Conservation (phyloP, 2,329 filamentous ascomycete genomes). For the Ophiostoma novo-ulmi region DNA sequence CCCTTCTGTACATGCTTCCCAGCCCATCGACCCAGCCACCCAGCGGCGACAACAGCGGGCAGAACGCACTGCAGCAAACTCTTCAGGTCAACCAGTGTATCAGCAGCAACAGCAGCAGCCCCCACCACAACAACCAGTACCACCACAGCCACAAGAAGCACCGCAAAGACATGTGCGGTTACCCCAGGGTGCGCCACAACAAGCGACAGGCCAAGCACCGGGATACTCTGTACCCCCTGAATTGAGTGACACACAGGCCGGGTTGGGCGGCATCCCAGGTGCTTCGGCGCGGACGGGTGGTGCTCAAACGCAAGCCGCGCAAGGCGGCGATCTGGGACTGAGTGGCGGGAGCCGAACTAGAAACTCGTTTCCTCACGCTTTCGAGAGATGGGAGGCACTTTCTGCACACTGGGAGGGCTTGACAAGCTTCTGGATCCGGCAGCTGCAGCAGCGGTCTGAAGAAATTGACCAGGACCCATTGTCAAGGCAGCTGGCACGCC, state of each 20-base stretch:
- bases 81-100: constrained; percentile 22
- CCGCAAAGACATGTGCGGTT: constrained; percentile 21
- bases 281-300: constrained; percentile 1
- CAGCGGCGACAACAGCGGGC: constrained; percentile 36
- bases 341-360: constrained; percentile 41
- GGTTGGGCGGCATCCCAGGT: neutral
- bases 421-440: constrained; percentile 94
- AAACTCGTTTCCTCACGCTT: constrained; percentile 88
- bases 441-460: constrained; percentile 82
- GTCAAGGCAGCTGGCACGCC: constrained; percentile 80
- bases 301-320: constrained; percentile 18
- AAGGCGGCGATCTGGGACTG: constrained; percentile 33
- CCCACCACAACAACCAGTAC: constrained; percentile 23
- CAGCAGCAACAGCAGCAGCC: constrained; percentile 21
- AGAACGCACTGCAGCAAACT: constrained; percentile 27
- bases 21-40: constrained; percentile 32
- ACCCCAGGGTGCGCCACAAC: constrained; percentile 14
- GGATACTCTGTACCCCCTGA: constrained; percentile 5
- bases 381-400: constrained; percentile 93
- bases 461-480: constrained; percentile 78
- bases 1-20: constrained; percentile 13
- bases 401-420: constrained; percentile 98
- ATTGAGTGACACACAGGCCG: neutral
- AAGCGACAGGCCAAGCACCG: neutral
- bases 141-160: constrained; percentile 18